These are phyloP conservation scores for Coemansia sp. DNA, from an alignment of 192 early-diverging fungal species.

Conservation along the genomic window DNA sequence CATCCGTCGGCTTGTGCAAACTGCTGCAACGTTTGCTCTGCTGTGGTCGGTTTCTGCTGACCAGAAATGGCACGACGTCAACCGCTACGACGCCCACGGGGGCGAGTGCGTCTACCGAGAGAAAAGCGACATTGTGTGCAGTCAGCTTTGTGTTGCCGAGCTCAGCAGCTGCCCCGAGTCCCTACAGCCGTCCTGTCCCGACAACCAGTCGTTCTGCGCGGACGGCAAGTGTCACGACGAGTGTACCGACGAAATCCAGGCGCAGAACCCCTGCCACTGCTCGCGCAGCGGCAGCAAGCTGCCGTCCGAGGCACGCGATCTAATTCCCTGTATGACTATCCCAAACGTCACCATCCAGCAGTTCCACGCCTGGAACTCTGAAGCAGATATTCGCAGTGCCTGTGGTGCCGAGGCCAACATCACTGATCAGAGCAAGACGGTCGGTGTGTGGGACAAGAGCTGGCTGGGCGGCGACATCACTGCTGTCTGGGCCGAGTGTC, in stretches of 20 bases:
- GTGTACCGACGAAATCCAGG: neutral
- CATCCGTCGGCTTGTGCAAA: neutral
- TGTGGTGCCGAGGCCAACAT: neutral
- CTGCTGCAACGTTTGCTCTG: neutral
- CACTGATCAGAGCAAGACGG: neutral
- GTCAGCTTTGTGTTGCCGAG: slow-evolving; percentile 42
- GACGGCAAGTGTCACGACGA: slow-evolving; percentile 49
- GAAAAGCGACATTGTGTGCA: slow-evolving; percentile 31
- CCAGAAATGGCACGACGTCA: slow-evolving; percentile 50
- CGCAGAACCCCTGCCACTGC: neutral
- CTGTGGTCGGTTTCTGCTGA: neutral
- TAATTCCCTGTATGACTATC: neutral
- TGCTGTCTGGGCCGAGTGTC: neutral
- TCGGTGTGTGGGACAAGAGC: neutral
- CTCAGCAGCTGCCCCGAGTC: slow-evolving; percentile 29
- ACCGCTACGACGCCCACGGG: slow-evolving; percentile 51
- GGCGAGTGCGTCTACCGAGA: slow-evolving; percentile 49
- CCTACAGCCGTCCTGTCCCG: slow-evolving; percentile 36
- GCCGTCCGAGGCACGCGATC: neutral
- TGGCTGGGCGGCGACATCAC: neutral
- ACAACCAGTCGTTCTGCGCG: slow-evolving; percentile 39
- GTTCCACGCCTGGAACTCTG: neutral
- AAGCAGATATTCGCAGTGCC: neutral
- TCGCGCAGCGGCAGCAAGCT: neutral
- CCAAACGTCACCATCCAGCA: neutral